Conservation (phyloP, 306 rosid genomes). For the Cucurbita argyrosperma region DNA sequence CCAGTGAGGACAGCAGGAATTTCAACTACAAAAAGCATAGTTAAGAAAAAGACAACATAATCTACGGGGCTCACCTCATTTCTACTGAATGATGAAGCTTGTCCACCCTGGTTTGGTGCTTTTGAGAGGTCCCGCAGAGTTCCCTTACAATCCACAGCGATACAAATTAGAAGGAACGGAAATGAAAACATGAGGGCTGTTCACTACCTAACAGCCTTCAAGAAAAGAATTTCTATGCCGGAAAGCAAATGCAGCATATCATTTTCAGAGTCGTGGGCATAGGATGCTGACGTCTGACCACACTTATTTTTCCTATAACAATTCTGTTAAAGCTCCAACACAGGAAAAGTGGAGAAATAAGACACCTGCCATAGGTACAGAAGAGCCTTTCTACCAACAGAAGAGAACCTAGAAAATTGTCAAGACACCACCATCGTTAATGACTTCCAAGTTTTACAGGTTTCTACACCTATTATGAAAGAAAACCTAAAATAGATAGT, state of each 20-base stretch:
- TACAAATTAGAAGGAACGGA: neutral
- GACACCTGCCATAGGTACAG: no score
- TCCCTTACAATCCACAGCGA: conserved; percentile 30
- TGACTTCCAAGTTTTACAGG: no score
- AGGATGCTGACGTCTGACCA: no score
- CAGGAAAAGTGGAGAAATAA: no score
- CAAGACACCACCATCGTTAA: no score
- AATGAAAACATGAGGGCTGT: neutral
- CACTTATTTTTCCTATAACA: no score
- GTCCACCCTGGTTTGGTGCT: conserved; percentile 29
- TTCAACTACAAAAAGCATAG: neutral
- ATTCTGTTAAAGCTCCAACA: no score
- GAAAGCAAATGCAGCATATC: neutral
- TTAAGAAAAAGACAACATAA: neutral
- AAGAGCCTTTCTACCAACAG: no score
- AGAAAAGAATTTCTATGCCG: neutral
- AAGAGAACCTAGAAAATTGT: no score
- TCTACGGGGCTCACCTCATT: conserved; percentile 22
- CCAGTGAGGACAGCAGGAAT: neutral
- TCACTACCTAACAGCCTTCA: neutral
- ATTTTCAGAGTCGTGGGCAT: neutral
- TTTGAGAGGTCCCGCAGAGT: conserved; percentile 54
- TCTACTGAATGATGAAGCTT: conserved; percentile 26
- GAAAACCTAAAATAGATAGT: no score
- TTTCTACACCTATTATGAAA: no score